Conservation (phyloP, 2,329 filamentous ascomycete species). For the Alternaria tenuissima region DNA sequence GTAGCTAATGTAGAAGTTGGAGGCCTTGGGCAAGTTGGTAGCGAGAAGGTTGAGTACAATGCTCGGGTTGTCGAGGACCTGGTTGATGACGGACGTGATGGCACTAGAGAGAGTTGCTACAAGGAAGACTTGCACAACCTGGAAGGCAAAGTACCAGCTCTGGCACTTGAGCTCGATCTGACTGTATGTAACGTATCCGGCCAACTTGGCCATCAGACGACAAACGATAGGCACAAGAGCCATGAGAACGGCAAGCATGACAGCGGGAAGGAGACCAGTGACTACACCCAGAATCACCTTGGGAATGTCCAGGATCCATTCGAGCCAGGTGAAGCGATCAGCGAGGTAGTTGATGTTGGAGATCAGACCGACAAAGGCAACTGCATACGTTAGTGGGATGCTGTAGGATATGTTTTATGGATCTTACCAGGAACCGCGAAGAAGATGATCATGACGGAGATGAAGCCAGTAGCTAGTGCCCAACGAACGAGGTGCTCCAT, state of each 20-base stretch:
- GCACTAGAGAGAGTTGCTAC: conserved; percentile 84
- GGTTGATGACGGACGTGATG: conserved; percentile 65
- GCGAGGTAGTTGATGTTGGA: conserved; percentile 57
- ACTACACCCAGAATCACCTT: conserved; percentile 53
- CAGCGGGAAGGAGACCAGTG: conserved; percentile 56
- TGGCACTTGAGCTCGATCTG: conserved; percentile 77
- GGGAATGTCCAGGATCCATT: conserved; percentile 55
- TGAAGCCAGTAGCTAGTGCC: conserved; percentile 49
- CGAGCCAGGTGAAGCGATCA: conserved; percentile 48
- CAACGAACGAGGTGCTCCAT: conserved; percentile 43
- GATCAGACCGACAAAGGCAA: conserved; percentile 55
- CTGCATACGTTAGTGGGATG: conserved; percentile 27
- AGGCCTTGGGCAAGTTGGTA: conserved; percentile 78
- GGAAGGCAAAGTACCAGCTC: conserved; percentile 90
- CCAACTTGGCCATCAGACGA: conserved; percentile 48
- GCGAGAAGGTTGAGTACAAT: conserved; percentile 72
- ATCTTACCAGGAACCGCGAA: conserved; percentile 52
- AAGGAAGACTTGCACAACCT: conserved; percentile 93
- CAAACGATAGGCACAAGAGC: conserved; percentile 55
- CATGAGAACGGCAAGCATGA: conserved; percentile 56
- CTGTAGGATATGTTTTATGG: not conserved
- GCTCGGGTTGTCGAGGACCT: conserved; percentile 70
- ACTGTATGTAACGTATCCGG: conserved; percentile 52
- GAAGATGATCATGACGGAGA: conserved; percentile 55
- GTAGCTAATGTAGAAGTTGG: conserved; percentile 96